Base-by-base conservation (phyloP, 257 asterid species). In the Oldenlandia corymbosa region DNA sequence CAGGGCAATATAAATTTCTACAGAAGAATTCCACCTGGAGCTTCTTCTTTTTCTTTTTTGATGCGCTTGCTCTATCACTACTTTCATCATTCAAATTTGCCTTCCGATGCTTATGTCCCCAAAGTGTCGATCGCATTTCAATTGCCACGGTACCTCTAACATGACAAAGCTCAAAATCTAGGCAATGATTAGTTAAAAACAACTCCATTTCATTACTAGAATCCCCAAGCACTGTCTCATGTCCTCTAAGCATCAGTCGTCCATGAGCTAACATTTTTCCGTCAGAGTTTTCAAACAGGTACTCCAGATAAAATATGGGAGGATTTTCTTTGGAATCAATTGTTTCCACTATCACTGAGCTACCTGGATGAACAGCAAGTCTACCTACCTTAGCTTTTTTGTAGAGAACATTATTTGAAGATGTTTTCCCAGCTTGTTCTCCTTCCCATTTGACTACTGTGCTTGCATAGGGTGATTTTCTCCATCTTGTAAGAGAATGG, bases 121-220 rank as follows among this genome's bases (percentile, higher is more conserved):
- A 64, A 16, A 39, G 50, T 18, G 30, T 13, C 24, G 37, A 4
- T n/a, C 51, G 63, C 39, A 65, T 56, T 32, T 65, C 62, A 1
- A 64, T 53, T 5, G 31, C 14, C 0, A 57, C 39, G 4, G 12
- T 57, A 26, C 64, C 70, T 36, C 5, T 39, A 24, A 71, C 55
- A 57, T 56, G 50, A 28, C 10, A 52, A 21, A 71, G 60, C 23
- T 57, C 75, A 37, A 71, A 64, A 1, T 71, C 71, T 16, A 45
- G 43, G 51, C 75, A 71, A 13, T 57, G 47, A 42, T 71, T 64
- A 45, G 75, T 71, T 46, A 71, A 31, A 64, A 71, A 71, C 30
- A 71, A 48, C 53, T 71, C 75, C 46, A 55, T 49, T 45, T 64
- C 30, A 10, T 71, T 64, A 28, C 61, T 55, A 7, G 50, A 12